Base-by-base conservation (phyloP, 2,329 filamentous ascomycete genomes). In the Pseudogymnoascus sp. region DNA sequence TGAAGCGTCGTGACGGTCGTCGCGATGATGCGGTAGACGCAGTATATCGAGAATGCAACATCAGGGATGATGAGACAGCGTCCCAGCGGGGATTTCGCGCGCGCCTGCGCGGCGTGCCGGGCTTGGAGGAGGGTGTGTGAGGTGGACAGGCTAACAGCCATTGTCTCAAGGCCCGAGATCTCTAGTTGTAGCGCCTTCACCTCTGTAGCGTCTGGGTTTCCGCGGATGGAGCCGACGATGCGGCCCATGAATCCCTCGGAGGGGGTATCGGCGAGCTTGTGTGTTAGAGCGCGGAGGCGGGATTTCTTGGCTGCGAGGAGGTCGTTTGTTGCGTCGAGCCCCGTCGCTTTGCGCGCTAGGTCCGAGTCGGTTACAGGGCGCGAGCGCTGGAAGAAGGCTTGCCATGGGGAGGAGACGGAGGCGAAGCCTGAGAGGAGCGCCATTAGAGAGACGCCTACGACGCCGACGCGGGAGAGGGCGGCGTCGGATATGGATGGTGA, bases 401-500 rank as follows among this genome's bases (percentile, higher is more conserved):
- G 88, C 90, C 91, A 96, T 1, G 92, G 85, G 1, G 89, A 88
- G 24, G 89, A 92, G 35, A 95, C 88, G n/a, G 90, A 90, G 5
- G 91, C 91, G 69, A 95, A 96, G 0, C 91, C 91, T 5, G 90
- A 90, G n/a, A 96, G 78, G 11, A 92, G 81, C 13, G 90, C 91
- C 90, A 96, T 95, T 60, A 94, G 76, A 57, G 88, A 86, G 61
- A 94, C 91, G 3, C 91, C 91, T 64, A 95, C 90, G 40, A 96
- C 87, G 10, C 90, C 91, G 26, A 96, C 85, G 47, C 91, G 75
- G 71, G 86, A 84, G 36, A 87, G 75, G 65, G 83, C 86, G 7
- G 80, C 84, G 33, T 59, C 57, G 3, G 33, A 44, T 80, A 75
- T 13, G 78, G 78, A 58, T 71, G 61, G 68, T 68, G 40, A 29